Evolutionary conservation across 306 rosid genomes (phyloP), one percentile per base, ranked within the genome.

Genomic region (Macrotyloma uniflorum): DNA sequence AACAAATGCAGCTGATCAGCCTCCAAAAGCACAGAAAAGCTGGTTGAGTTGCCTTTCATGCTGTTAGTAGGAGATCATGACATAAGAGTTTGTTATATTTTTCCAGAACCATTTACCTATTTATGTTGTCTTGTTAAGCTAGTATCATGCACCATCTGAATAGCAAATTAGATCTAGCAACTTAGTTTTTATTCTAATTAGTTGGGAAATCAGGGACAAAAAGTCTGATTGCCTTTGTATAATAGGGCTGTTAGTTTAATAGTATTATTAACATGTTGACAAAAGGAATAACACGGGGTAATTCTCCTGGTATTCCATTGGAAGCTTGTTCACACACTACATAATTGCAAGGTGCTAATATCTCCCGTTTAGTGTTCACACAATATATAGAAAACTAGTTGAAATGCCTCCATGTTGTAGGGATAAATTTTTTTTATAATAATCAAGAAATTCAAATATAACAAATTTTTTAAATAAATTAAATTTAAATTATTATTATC

Each of bases 41-140:
- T 90, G 88, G 89, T 35, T 93, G 6, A 12, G 78, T 79, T 93
- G 92, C 84, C 87, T 93, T 71, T 4, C 86, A 43, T 90, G 92
- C 51, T 89, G 93, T 74, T 6, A 72, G 23, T 82, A 40, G 67
- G 46, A 53, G 49, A 79, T 59, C 49, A 68, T 54, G 20, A 55
- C 6, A 4, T n/a, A 30, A 15, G 12, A 47, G 65, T 70, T 42
- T 49, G 19, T 54, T 74, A 70, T 35, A 67, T 33, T 45, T 9
- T 47, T 9, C 63, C 77, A 55, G 24, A 45, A 55, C 53, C 43
- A 47, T n/a, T 33, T 58, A 33, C 22, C 35, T 16, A 14, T 45
- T 47, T 64, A 1, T 73, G 32, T 35, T 26, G 54, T 49, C 19
- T 50, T 40, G 23, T 71, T 16, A 75, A 26, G 30, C 36, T 65